Percentiles rank a stretch among this genome's conserved stretches.
Evolutionary conservation across 208 protist species (phyloP).

Genomic region (Phytomonas sp.): DNA sequence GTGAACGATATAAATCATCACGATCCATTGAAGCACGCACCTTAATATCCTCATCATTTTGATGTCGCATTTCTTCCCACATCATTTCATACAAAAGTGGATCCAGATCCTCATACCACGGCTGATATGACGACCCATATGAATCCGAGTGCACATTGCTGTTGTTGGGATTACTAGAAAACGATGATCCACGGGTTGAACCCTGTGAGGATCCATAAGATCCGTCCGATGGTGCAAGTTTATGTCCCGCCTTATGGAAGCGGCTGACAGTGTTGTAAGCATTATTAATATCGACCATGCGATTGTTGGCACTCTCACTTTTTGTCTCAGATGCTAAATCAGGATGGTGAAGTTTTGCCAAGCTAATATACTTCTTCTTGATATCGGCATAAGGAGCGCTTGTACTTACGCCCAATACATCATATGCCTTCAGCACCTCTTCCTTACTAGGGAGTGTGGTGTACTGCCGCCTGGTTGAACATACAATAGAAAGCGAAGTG

Average conservation of each 20-base stretch:
- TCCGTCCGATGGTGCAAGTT: constrained; percentile 13
- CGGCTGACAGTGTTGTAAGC: constrained; percentile 67
- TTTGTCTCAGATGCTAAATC: constrained; percentile 39
- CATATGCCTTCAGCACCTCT: constrained; percentile 66
- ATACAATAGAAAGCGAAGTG: background rate
- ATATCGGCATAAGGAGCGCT: constrained; percentile 49
- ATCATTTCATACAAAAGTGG: constrained; percentile 86
- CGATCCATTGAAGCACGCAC: background rate
- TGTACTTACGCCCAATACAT: constrained; percentile 47
- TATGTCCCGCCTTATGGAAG: constrained; percentile 60
- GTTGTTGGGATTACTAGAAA: constrained; percentile 1
- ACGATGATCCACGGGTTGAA: background rate
- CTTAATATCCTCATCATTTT: constrained; percentile 35
- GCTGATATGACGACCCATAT: constrained; percentile 33
- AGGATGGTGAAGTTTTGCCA: constrained; percentile 87
- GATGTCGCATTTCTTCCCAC: constrained; percentile 85
- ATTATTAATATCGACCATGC: constrained; percentile 82
- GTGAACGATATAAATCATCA: constrained; percentile 8
- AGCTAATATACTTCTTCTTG: constrained; percentile 71
- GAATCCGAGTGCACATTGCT: constrained; percentile 1
- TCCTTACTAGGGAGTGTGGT: constrained; percentile 52
- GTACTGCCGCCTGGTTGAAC: constrained; percentile 5
- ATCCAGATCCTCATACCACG: constrained; percentile 80
- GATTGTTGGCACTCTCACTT: constrained; percentile 17
- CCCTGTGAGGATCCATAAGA: background rate